Evolutionary conservation across 257 asterid species (phyloP), one percentile per base, ranked within the genome.

Genomic region (Cruciata laevipes): DNA sequence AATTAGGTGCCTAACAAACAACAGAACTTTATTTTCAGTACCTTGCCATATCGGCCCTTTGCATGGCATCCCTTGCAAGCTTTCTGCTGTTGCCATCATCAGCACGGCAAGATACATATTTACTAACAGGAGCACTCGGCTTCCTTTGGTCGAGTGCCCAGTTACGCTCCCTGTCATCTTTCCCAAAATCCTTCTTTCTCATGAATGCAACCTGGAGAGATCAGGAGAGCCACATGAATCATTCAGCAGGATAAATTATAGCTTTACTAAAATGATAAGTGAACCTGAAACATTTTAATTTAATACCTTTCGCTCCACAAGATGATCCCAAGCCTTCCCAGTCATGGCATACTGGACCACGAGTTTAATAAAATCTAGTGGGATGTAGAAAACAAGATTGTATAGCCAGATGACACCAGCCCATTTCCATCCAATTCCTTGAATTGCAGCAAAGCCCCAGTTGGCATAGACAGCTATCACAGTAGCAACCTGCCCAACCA

Each of bases 361-460:
- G 86, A 89, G 83, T 65, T 86, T 89, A 27, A 85, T 86, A 65
- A 89, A 33, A 79, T 86, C 96, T 18, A 86, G 91, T 69, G 95
- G 96, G 68, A 86, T 21, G 71, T 86, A 89, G n/a, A 88, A 84
- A 55, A 89, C 65, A 1, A 89, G 67, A 76, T 83, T 89, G 77
- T 68, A 89, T n/a, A 83, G 38, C 96, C 96, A 89, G 60, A 86
- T 85, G 61, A 81, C 86, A 65, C 79, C 91, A 5, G 86, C 95
- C 96, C 96, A 89, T 1, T 87, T 88, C 96, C 96, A 89, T 56
- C 95, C 96, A 33, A 86, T 80, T 37, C 95, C 96, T 49, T 75
- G 62, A 14, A 89, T 82, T 55, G 83, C 86, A 42, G 95, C 91
- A 60, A 89, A 89, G 25, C 40, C 73, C 95, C 95, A 89, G 47